A percentile compares a stretch with the other conserved stretches of the same genome.
These are phyloP conservation scores for Nicotiana noctiflora DNA, from an alignment of 257 asterid genomes.

Conservation along the genomic window DNA sequence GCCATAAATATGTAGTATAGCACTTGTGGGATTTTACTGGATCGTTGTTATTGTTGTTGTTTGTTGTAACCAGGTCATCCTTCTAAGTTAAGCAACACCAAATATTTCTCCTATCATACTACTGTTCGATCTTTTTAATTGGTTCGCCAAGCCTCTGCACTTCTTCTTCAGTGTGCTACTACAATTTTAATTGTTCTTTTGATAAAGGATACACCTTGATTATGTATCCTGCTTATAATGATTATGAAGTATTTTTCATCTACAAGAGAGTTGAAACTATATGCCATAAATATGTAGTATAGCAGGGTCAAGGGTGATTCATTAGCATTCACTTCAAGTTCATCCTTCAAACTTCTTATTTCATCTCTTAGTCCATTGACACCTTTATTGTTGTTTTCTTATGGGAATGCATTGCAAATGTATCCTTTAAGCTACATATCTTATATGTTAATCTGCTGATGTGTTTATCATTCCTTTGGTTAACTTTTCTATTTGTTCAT, in stretches of 20 bases:
- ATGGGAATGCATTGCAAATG: not conserved
- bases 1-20: too few species aligned
- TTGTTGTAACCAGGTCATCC: not conserved
- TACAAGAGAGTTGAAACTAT: not conserved
- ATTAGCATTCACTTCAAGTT: not conserved
- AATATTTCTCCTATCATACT: not conserved
- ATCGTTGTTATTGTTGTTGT: too few species aligned
- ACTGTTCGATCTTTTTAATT: not conserved
- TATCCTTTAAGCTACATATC: not conserved
- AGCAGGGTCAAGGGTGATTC: not conserved
- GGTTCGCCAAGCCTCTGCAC: not conserved
- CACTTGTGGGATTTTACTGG: too few species aligned
- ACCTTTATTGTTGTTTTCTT: not conserved
- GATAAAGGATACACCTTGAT: not conserved
- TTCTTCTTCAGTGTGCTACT: not conserved
- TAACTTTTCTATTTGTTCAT: not conserved
- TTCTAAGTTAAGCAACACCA: not conserved
- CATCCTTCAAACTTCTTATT: not conserved
- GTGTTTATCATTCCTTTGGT: not conserved
- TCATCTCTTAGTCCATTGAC: not conserved
- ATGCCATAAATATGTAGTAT: not conserved
- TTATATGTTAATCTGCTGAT: not conserved
- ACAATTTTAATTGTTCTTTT: not conserved
- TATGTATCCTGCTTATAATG: not conserved
- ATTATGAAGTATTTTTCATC: not conserved